phyloP scores from a whole-genome alignment of 345 rosid species.

The Hibiscus tridactylites region DNA sequence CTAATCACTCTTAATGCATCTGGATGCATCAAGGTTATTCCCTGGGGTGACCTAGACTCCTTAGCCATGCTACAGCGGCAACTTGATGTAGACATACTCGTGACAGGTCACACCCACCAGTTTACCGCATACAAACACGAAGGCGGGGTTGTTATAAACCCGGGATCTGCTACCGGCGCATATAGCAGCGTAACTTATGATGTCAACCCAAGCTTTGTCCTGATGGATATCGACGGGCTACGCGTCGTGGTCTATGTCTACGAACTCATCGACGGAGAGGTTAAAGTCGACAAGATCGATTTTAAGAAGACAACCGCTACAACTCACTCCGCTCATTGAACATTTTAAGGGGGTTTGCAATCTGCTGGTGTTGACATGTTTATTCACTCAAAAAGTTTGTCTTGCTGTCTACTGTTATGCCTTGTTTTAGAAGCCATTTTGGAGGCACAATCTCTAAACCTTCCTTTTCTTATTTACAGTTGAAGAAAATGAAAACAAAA shows the following conservation, averaged over 20 bases:
- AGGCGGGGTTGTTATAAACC: constrained; percentile 91
- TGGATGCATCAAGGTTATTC: constrained; percentile 52
- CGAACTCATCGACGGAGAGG: constrained; percentile 90
- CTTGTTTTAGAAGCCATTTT: not conserved
- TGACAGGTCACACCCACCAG: constrained; percentile 94
- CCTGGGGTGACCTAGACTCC: constrained; percentile 96
- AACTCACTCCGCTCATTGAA: constrained; percentile 45
- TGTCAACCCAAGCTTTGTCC: constrained; percentile 86
- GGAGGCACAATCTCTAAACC: too few species aligned
- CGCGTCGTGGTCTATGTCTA: constrained; percentile 92
- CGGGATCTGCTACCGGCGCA: constrained; percentile 95
- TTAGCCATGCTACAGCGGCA: constrained; percentile 93
- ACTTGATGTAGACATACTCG: constrained; percentile 87
- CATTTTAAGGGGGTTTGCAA: not conserved
- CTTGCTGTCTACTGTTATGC: not conserved
- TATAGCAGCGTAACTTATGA: constrained; percentile 82
- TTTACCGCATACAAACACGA: constrained; percentile 96
- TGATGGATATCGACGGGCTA: constrained; percentile 94
- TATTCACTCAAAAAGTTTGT: not conserved
- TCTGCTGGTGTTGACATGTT: not conserved
- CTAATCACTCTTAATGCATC: not conserved
- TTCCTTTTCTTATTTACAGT: too few species aligned
- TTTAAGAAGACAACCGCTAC: constrained; percentile 68
- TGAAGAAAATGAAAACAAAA: not conserved
- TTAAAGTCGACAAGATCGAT: constrained; percentile 93